Conservation (phyloP, 371 early-diverging fungal genomes). For the Rhizopus microsporus region DNA sequence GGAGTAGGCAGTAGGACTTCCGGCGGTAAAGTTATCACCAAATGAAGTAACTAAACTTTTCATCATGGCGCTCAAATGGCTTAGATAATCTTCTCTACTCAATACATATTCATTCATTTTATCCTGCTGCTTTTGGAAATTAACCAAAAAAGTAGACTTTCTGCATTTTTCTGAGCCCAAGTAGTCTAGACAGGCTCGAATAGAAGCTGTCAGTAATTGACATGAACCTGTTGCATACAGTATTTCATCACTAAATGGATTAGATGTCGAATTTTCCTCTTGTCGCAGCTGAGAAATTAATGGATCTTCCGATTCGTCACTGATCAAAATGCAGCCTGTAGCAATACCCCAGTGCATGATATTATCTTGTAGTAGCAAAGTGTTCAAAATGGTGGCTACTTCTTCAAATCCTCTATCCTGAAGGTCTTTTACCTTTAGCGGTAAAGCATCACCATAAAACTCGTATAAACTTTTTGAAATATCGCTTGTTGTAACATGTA, state of each 20-base stretch:
- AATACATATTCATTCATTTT: slow-evolving; percentile 28
- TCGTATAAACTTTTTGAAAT: slow-evolving; percentile 18
- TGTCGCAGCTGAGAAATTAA: not conserved
- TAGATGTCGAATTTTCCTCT: not conserved
- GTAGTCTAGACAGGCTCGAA: slow-evolving; percentile 26
- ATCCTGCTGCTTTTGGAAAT: slow-evolving; percentile 26
- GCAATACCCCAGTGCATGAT: slow-evolving; percentile 45
- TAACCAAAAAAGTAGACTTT: slow-evolving; percentile 33
- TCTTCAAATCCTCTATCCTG: slow-evolving; percentile 39
- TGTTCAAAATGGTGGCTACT: slow-evolving; percentile 35
- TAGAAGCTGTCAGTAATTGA: slow-evolving; percentile 21
- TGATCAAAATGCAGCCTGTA: slow-evolving; percentile 42
- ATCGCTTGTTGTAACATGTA: slow-evolving; percentile 21
- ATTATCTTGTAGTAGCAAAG: slow-evolving; percentile 39
- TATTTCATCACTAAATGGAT: not conserved
- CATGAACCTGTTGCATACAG: slow-evolving; percentile 3
- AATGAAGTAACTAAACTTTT: slow-evolving; percentile 32
- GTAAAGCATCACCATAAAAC: slow-evolving; percentile 33
- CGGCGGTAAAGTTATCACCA: not conserved
- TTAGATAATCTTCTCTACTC: slow-evolving; percentile 42
- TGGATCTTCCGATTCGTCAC: slow-evolving; percentile 26
- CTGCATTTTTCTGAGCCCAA: slow-evolving; percentile 26
- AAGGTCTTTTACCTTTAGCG: slow-evolving; percentile 20
- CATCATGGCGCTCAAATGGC: slow-evolving; percentile 49
- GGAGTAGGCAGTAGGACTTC: not conserved